Evolutionary conservation across 2,329 filamentous ascomycete species (phyloP).

Genomic region (Orbilia brochopaga): DNA sequence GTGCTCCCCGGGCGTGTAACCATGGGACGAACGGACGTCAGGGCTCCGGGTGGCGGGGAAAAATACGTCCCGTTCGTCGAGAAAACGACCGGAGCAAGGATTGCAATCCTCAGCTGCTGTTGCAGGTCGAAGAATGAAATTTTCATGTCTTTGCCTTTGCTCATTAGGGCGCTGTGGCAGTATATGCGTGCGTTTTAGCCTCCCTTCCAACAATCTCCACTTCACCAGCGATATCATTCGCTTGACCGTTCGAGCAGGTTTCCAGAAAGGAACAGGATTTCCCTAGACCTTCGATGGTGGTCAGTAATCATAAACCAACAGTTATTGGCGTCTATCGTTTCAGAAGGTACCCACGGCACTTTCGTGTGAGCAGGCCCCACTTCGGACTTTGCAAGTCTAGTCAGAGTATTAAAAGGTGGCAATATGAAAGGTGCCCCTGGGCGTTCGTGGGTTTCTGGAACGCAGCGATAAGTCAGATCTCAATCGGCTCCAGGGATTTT

Average conservation of each 20-base stretch:
- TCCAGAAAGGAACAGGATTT: conserved; percentile 15
- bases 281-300: background rate
- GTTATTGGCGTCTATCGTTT: conserved; percentile 14
- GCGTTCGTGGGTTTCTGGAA: background rate
- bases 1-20: background rate
- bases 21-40: background rate
- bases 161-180: background rate
- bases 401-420: background rate
- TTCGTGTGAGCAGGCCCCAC: background rate
- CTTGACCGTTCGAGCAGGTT: conserved; percentile 3
- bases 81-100: background rate
- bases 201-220: background rate
- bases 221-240: background rate
- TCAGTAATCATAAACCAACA: background rate
- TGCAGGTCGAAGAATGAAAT: background rate
- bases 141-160: background rate
- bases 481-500: conserved; percentile 9
- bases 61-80: background rate
- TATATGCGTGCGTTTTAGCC: conserved; percentile 15
- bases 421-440: background rate
- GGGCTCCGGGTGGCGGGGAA: background rate
- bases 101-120: too few species aligned
- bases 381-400: background rate
- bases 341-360: conserved; percentile 17
- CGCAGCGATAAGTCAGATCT: conserved; percentile 28